phyloP scores from a whole-genome alignment of 352 stramenopile species.

The Phytopythium mirpurense region DNA sequence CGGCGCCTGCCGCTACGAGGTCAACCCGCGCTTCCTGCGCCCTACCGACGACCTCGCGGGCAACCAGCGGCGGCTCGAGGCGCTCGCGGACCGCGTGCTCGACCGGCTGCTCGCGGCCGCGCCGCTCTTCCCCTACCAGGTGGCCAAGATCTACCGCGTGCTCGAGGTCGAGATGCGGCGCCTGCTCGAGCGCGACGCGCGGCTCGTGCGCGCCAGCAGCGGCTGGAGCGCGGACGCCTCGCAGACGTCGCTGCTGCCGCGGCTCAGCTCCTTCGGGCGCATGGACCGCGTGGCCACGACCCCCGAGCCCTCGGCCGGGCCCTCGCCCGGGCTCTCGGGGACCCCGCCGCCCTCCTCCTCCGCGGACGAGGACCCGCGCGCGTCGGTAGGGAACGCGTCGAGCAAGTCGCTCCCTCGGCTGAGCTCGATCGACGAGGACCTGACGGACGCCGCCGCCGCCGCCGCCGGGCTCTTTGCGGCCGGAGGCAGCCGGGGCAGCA shows the following conservation, averaged over 20 bases:
- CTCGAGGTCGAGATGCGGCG: constrained; percentile 68
- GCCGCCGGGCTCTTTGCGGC: neutral
- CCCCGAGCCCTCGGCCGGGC: no score
- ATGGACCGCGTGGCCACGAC: constrained; percentile 5
- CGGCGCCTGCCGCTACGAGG: constrained; percentile 28
- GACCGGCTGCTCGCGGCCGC: constrained; percentile 40
- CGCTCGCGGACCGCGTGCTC: constrained; percentile 44
- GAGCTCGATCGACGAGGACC: constrained; percentile 47
- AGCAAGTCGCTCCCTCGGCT: constrained; percentile 39
- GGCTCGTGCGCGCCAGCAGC: constrained; percentile 35
- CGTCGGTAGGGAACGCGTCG: constrained; percentile 19
- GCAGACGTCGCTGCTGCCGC: constrained; percentile 13
- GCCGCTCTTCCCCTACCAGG: constrained; percentile 61
- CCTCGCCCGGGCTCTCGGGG: no score
- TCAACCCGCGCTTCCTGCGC: constrained; percentile 50
- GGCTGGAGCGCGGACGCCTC: neutral
- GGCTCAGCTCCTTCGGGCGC: constrained; percentile 47
- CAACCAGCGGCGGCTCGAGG: constrained; percentile 52
- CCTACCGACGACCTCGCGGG: constrained; percentile 32
- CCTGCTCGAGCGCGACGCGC: constrained; percentile 54
- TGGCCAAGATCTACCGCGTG: constrained; percentile 74
- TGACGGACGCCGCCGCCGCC: constrained; percentile 18
- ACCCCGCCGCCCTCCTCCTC: neutral
- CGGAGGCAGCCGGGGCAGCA: constrained; percentile 3
- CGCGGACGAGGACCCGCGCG: neutral